Conservation (phyloP, 2,329 filamentous ascomycete species). For the Dothistroma pini region DNA sequence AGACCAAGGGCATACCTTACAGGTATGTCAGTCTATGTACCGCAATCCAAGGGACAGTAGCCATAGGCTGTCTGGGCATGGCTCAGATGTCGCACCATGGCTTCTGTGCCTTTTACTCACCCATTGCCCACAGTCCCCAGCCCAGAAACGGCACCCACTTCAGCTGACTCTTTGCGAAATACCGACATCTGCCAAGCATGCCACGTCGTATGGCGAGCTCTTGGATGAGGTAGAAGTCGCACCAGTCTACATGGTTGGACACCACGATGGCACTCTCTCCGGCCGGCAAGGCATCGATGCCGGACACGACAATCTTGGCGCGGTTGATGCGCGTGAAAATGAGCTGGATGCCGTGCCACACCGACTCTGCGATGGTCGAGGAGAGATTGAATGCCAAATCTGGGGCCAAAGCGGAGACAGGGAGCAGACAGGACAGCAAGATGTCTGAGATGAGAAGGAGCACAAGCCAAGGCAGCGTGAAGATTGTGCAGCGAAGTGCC, state of each 20-base stretch:
- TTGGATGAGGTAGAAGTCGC: conserved; percentile 64
- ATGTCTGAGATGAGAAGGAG: conserved; percentile 53
- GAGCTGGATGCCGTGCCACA: conserved; percentile 56
- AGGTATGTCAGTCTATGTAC: too few relatives aligned
- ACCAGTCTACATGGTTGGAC: conserved; percentile 59
- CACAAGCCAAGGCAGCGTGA: conserved; percentile 50
- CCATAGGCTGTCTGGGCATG: too few relatives aligned
- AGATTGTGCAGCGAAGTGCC: conserved; percentile 35
- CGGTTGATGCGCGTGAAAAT: conserved; percentile 56
- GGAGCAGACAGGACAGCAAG: conserved; percentile 36
- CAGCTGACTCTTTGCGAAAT: conserved; percentile 60
- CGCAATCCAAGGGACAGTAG: too few relatives aligned
- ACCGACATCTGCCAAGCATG: conserved; percentile 61
- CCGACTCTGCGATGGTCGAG: conserved; percentile 52
- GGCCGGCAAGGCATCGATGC: conserved; percentile 46
- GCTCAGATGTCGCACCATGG: too few relatives aligned
- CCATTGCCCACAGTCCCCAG: conserved; percentile 63
- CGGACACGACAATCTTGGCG: conserved; percentile 52
- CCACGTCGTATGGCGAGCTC: conserved; percentile 50
- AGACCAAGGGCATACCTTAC: conserved; percentile 57
- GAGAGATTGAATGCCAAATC: conserved; percentile 53
- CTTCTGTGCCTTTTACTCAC: too few relatives aligned
- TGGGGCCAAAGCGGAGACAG: conserved; percentile 38
- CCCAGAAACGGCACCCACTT: conserved; percentile 58
- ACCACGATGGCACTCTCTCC: conserved; percentile 60